A percentile compares a stretch with the other conserved stretches of the same genome.
phyloP scores from a whole-genome alignment of 2,329 filamentous ascomycete genomes.

The Mycosphaerella arachidis region DNA sequence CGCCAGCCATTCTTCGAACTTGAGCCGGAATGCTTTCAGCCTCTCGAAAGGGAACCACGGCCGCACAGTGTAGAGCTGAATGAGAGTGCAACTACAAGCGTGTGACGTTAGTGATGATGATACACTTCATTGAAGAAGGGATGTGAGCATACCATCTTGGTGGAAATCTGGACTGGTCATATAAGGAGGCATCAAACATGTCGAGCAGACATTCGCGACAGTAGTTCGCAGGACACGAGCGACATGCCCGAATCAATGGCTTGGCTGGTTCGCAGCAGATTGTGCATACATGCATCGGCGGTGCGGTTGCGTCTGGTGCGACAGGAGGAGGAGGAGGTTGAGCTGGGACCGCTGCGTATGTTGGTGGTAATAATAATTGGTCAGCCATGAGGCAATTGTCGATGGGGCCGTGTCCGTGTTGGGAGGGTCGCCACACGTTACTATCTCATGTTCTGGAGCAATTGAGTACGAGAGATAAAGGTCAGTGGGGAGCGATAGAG shows the following conservation, averaged over 20 bases:
- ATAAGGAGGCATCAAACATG: slow-evolving; percentile 40
- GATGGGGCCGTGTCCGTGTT: no score
- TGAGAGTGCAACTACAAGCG: slow-evolving; percentile 31
- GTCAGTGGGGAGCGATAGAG: no score
- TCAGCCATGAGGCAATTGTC: not conserved
- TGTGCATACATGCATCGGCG: slow-evolving; percentile 23
- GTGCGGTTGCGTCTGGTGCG: not conserved
- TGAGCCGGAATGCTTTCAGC: slow-evolving; percentile 37
- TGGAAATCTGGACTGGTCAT: slow-evolving; percentile 41
- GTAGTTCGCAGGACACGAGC: slow-evolving; percentile 29
- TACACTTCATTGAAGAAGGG: not conserved
- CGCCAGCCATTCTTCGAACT: slow-evolving; percentile 48
- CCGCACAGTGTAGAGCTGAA: slow-evolving; percentile 41
- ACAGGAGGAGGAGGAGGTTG: not conserved
- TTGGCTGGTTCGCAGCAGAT: slow-evolving; percentile 23
- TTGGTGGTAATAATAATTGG: not conserved
- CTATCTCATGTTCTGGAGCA: no score
- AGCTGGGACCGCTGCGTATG: not conserved
- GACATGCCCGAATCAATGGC: slow-evolving; percentile 31
- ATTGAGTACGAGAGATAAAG: no score
- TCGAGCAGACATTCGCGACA: slow-evolving; percentile 37
- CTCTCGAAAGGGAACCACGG: slow-evolving; percentile 36
- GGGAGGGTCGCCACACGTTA: no score
- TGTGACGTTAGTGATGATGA: not conserved
- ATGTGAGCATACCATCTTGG: slow-evolving; percentile 31